Evolutionary conservation across 306 rosid genomes (phyloP), one percentile per base, ranked within the genome.

Genomic region (Vicia sativa): DNA sequence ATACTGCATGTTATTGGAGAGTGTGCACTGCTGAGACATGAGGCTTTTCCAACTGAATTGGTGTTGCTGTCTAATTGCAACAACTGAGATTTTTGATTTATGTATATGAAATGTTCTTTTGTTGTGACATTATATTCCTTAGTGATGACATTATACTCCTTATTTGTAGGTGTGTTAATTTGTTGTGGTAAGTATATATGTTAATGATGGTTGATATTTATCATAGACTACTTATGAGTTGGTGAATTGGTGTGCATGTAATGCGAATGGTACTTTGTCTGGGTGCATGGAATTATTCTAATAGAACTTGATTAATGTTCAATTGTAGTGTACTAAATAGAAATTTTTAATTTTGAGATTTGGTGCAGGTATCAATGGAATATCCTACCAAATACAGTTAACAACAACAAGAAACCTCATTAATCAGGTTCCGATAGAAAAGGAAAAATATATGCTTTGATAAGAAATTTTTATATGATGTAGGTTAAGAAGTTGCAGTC

Each of bases 401-500:
- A 74, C 95, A 87, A 44, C 95, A 91, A 44, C 88, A 95, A 75
- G n/a, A 90, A 11, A 96, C 97, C 11, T 91, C 97, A 2, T 89
- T 91, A 84, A 72, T 11, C 72, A 86, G 97, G 81, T 91, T 91
- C 62, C 87, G 97, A 18, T 91, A 91, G 83, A 91, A 91, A 81
- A 91, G 95, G 68, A 87, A 91, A 77, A 87, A 86, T 70, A 84
- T 96, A 46, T 82, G 90, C 86, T 91, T 83, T 74, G 97, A 91
- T 65, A 91, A 91, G 83, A 91, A 87, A 91, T 95, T 91, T 59
- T 71, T 91, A 85, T 91, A 91, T 68, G 35, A 91, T 50, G 96
- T 91, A 16, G 96, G 96, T 55, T 95, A 91, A 80, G 97, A 89
- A 78, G 97, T 91, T 67, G 97, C 97, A 4, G 91, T 91, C 87